phyloP scores from a whole-genome alignment of 1,284 basidiomycete species.

The Puccinia polysora region DNA sequence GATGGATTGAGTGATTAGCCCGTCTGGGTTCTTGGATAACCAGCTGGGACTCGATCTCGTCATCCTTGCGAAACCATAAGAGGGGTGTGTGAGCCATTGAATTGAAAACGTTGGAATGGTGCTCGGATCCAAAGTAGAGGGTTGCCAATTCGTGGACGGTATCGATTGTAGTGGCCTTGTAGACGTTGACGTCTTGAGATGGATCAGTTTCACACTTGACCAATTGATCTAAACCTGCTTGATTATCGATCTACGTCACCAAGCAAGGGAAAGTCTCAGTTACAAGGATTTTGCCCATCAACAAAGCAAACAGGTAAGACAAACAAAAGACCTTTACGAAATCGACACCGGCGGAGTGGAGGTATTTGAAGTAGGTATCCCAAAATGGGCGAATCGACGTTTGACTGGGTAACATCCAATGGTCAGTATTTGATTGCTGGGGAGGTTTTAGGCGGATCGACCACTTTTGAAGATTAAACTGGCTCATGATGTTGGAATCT shows the following conservation, averaged over 20 bases:
- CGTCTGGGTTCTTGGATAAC: not conserved
- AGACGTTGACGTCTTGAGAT: not conserved
- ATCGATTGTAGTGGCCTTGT: not conserved
- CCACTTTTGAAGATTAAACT: conserved; percentile 16
- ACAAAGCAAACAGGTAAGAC: not conserved
- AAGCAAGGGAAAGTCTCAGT: not conserved
- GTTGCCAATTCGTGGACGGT: not conserved
- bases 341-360: conserved; percentile 12
- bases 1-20: too few species aligned
- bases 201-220: conserved; percentile 18
- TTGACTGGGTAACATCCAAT: conserved; percentile 19
- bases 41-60: not conserved
- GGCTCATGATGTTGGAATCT: conserved; percentile 14
- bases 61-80: conserved; percentile 6
- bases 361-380: conserved; percentile 7
- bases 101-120: not conserved
- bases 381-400: not conserved
- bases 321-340: conserved; percentile 19
- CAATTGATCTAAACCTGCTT: conserved; percentile 17
- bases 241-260: conserved; percentile 27
- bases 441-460: not conserved
- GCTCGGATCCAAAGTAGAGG: not conserved
- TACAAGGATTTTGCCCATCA: not conserved
- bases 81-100: conserved; percentile 23
- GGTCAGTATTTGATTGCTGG: not conserved